Percentiles rank a stretch among this genome's conserved stretches.
Evolutionary conservation across 805 yeast genomes (phyloP).

Genomic region (Millerago galiae): DNA sequence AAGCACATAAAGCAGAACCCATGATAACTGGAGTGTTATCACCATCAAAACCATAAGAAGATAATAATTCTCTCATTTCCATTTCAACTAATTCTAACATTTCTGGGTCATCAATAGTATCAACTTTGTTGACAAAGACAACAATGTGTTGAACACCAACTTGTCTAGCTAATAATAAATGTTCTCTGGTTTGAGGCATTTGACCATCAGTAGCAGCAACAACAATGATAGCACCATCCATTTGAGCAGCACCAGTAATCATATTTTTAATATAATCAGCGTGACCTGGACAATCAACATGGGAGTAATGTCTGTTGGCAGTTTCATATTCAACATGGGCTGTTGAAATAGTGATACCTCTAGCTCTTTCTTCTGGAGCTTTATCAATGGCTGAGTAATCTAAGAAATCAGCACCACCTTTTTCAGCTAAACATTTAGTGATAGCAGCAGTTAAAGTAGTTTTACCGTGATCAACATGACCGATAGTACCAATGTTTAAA

Average conservation of each 20-base stretch:
- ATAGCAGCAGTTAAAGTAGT: slow-evolving; percentile 98
- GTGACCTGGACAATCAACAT: slow-evolving; percentile 98
- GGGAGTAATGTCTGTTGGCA: slow-evolving; percentile 91
- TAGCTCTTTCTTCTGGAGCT: slow-evolving; percentile 98
- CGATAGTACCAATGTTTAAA: slow-evolving; percentile 95
- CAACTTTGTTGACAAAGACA: slow-evolving; percentile 97
- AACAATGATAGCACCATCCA: slow-evolving; percentile 99
- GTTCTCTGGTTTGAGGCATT: slow-evolving; percentile 99
- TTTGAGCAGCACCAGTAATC: slow-evolving; percentile 99
- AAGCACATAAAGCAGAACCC: slow-evolving; percentile 98
- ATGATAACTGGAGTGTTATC: slow-evolving; percentile 95
- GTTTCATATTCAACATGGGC: slow-evolving; percentile 98
- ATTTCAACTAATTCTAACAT: slow-evolving; percentile 99
- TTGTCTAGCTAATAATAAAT: slow-evolving; percentile 95
- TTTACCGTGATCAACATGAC: slow-evolving; percentile 99
- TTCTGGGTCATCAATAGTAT: slow-evolving; percentile 96
- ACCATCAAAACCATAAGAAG: slow-evolving; percentile 94
- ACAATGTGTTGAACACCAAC: slow-evolving; percentile 98
- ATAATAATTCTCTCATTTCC: slow-evolving; percentile 98
- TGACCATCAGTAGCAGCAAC: slow-evolving; percentile 99
- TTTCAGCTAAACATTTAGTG: slow-evolving; percentile 83
- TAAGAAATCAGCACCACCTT: slow-evolving; percentile 89
- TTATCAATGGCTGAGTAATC: slow-evolving; percentile 92
- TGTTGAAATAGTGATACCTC: slow-evolving; percentile 97
- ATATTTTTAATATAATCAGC: slow-evolving; percentile 97